These are phyloP conservation scores for Elymus sibiricus DNA, from an alignment of 176 grass and related monocot species.

Conservation along the genomic window DNA sequence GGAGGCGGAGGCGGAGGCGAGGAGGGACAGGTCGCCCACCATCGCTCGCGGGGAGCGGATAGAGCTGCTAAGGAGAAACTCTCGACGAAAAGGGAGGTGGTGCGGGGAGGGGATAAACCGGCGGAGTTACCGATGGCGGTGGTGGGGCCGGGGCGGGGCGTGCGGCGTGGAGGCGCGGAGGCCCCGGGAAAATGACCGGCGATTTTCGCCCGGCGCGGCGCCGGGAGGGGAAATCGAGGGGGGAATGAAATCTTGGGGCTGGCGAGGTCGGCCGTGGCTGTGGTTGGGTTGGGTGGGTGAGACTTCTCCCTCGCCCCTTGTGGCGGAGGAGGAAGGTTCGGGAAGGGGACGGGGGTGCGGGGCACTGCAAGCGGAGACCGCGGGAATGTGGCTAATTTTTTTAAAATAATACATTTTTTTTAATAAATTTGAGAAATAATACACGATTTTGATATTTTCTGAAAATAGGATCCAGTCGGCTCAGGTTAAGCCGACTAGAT, in stretches of 20 bases:
- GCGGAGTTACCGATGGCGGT: neutral
- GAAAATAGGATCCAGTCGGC: too few relatives aligned
- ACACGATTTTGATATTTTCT: too few relatives aligned
- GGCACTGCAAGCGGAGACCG: neutral
- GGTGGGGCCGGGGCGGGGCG: neutral
- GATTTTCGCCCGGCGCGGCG: neutral
- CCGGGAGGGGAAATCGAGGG: neutral
- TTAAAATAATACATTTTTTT: too few relatives aligned
- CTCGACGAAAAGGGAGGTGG: neutral
- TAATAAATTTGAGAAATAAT: too few relatives aligned
- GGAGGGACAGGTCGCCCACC: slow-evolving; percentile 46
- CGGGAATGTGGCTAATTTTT: too few relatives aligned
- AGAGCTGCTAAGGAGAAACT: neutral
- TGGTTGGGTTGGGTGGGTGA: neutral
- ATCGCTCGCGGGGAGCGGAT: slow-evolving; percentile 21
- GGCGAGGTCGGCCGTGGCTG: neutral
- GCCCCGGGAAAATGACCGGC: slow-evolving; percentile 6
- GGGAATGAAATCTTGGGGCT: neutral
- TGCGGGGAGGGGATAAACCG: neutral
- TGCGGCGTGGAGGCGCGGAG: slow-evolving; percentile 3
- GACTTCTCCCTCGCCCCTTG: neutral
- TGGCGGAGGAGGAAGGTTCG: neutral
- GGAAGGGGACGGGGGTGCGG: neutral
- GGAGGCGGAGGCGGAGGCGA: slow-evolving; percentile 34
- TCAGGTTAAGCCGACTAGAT: too few relatives aligned